phyloP scores from a whole-genome alignment of 345 rosid species.

The Pugionium cornutum region DNA sequence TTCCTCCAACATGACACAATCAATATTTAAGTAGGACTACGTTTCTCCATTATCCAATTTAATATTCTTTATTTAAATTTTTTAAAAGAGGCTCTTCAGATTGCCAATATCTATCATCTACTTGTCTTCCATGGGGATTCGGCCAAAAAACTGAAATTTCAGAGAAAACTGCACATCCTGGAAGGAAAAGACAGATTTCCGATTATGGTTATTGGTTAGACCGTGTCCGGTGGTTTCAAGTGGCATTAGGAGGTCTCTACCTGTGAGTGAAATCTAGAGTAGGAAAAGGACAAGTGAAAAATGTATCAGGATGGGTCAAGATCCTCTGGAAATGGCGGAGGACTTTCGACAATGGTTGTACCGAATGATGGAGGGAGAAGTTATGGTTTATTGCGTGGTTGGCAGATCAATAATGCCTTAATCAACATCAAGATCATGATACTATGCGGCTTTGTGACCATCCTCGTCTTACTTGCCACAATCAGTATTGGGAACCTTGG shows the following conservation, averaged over 20 bases:
- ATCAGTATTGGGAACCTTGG: conserved; percentile 71
- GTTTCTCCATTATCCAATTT: conserved; percentile 28
- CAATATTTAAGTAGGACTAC: conserved; percentile 19
- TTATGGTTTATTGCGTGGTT: conserved; percentile 46
- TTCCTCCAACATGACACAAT: neutral
- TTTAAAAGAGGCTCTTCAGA: neutral
- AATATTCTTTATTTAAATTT: conserved; percentile 9
- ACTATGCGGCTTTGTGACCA: conserved; percentile 81
- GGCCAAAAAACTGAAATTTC: conserved; percentile 15
- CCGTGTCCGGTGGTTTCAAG: conserved; percentile 14
- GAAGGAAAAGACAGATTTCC: neutral
- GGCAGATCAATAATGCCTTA: conserved; percentile 83
- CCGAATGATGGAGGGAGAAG: conserved; percentile 34
- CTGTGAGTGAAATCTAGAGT: conserved; percentile 17
- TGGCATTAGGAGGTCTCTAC: conserved; percentile 1
- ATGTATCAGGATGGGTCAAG: conserved; percentile 33
- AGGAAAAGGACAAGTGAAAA: conserved; percentile 3
- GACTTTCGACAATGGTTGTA: neutral
- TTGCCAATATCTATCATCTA: conserved; percentile 16
- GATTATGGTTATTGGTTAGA: conserved; percentile 18
- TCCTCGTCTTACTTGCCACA: conserved; percentile 82
- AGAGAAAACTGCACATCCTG: conserved; percentile 8
- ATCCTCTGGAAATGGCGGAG: conserved; percentile 28
- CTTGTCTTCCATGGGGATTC: conserved; percentile 15
- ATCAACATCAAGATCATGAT: conserved; percentile 87